Conservation (phyloP, 805 yeast genomes). For the Phaffomyces thermotolerans region DNA sequence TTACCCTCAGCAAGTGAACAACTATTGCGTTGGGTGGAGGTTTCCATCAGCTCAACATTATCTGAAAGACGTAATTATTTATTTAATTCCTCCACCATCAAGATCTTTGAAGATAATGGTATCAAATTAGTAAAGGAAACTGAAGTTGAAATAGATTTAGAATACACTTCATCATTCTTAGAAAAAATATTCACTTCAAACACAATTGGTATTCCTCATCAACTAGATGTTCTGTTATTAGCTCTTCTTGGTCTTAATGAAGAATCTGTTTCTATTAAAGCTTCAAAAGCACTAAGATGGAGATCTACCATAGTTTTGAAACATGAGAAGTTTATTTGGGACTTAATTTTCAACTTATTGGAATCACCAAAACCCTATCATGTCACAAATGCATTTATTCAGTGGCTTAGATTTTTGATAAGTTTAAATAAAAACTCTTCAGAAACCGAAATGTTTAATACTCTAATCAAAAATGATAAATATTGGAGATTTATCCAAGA, state of each 20-base stretch:
- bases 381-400: conserved; percentile 37
- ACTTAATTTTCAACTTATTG: conserved; percentile 32
- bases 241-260: conserved; percentile 33
- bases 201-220: not conserved
- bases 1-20: conserved; percentile 5
- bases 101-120: not conserved
- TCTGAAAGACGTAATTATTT: conserved; percentile 4
- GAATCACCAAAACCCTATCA: conserved; percentile 24
- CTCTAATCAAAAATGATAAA: conserved; percentile 8
- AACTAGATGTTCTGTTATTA: conserved; percentile 25
- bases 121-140: not conserved
- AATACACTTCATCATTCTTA: not conserved
- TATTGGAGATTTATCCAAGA: conserved; percentile 55
- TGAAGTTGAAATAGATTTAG: not conserved
- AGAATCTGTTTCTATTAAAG: conserved; percentile 28
- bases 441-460: conserved; percentile 1
- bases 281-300: conserved; percentile 48
- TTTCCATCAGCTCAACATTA: conserved; percentile 2
- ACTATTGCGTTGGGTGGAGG: conserved; percentile 7
- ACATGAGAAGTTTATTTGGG: conserved; percentile 35
- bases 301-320: conserved; percentile 26
- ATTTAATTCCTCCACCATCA: not conserved
- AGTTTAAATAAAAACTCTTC: conserved; percentile 11
- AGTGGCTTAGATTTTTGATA: conserved; percentile 50
- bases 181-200: conserved; percentile 5